Conservation (phyloP, 805 yeast genomes). For the Jamesozyma spencerorum region DNA sequence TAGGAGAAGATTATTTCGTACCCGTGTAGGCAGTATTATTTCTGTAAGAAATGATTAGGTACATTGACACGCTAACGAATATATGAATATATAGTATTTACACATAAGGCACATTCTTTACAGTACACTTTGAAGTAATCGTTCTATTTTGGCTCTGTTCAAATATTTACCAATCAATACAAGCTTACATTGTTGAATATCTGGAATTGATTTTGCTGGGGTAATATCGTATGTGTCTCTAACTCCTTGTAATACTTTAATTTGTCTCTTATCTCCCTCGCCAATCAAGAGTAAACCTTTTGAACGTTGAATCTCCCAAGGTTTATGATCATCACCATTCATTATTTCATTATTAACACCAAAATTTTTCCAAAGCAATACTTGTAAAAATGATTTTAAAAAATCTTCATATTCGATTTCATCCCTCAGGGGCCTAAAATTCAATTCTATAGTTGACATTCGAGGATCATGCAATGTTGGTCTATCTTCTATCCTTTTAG, state of each 20-base stretch:
- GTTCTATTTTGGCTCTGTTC: constrained; percentile 28
- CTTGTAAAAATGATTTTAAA: constrained; percentile 54
- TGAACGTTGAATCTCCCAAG: constrained; percentile 63
- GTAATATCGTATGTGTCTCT: constrained; percentile 82
- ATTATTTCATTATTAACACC: constrained; percentile 41
- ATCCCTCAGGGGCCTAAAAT: constrained; percentile 34
- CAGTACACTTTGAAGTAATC: constrained; percentile 12
- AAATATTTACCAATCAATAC: constrained; percentile 71
- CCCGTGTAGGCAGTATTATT: constrained; percentile 16
- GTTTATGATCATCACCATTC: constrained; percentile 1
- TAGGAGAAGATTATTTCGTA: constrained; percentile 10
- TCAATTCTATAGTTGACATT: constrained; percentile 44
- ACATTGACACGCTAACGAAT: too few species aligned
- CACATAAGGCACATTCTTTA: background rate
- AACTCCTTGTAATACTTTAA: constrained; percentile 79
- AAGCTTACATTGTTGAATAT: constrained; percentile 39
- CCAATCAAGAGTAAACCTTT: constrained; percentile 62
- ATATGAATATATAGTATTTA: too few species aligned
- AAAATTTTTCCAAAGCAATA: constrained; percentile 54
- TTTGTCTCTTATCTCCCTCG: constrained; percentile 24
- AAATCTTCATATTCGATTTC: constrained; percentile 35
- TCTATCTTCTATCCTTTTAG: constrained; percentile 4
- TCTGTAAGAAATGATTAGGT: constrained; percentile 21
- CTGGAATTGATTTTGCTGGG: constrained; percentile 31
- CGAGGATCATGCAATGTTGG: constrained; percentile 40